A percentile compares a stretch with the other conserved stretches of the same genome.
These are phyloP conservation scores for Cicer bijugum DNA, from an alignment of 306 rosid species.

Conservation along the genomic window DNA sequence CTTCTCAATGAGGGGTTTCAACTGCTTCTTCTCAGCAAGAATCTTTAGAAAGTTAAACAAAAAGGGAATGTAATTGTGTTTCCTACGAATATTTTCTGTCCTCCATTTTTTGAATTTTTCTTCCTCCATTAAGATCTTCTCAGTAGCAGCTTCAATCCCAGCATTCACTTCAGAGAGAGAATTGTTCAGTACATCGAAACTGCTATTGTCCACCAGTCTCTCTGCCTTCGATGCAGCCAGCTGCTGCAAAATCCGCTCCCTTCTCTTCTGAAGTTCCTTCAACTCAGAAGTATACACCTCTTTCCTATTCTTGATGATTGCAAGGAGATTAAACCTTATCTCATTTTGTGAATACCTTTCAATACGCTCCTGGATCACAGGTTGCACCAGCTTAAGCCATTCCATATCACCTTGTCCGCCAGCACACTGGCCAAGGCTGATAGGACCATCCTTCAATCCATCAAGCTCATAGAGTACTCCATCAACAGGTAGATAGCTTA, in stretches of 20 bases:
- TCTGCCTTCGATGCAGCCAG: slow-evolving; percentile 69
- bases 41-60: slow-evolving; percentile 91
- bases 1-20: slow-evolving; percentile 97
- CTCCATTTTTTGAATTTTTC: slow-evolving; percentile 93
- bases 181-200: slow-evolving; percentile 76
- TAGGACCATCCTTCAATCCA: slow-evolving; percentile 97
- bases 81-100: slow-evolving; percentile 89
- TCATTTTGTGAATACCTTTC: slow-evolving; percentile 88
- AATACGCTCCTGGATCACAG: slow-evolving; percentile 91
- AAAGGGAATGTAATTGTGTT: slow-evolving; percentile 98
- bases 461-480: slow-evolving; percentile 96
- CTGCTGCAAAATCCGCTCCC: slow-evolving; percentile 96
- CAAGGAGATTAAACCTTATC: slow-evolving; percentile 93
- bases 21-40: slow-evolving; percentile 97
- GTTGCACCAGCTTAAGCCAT: slow-evolving; percentile 91
- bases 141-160: slow-evolving; percentile 85
- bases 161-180: slow-evolving; percentile 89
- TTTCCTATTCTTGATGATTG: slow-evolving; percentile 87
- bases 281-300: slow-evolving; percentile 87
- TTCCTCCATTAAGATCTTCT: slow-evolving; percentile 90
- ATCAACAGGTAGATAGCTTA: slow-evolving; percentile 92
- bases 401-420: slow-evolving; percentile 85
- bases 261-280: slow-evolving; percentile 95
- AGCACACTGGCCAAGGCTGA: slow-evolving; percentile 92
- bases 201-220: slow-evolving; percentile 60